Evolutionary conservation across 352 stramenopile species (phyloP), one percentile per base, ranked within the genome.

Genomic region (Peronospora destructor): DNA sequence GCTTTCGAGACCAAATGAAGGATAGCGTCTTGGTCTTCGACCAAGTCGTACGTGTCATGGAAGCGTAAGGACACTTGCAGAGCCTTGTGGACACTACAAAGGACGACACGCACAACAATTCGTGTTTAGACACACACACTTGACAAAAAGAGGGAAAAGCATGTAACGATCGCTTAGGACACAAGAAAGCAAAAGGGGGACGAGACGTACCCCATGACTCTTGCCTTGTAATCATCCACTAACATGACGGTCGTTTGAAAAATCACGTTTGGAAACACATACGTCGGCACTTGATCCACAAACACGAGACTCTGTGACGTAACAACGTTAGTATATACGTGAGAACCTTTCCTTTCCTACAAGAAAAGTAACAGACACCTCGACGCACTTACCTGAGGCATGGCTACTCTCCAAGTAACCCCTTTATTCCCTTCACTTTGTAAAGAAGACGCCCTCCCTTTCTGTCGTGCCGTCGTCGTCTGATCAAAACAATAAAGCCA

Each of bases 41-140:
- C 76, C 9, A 85, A 53, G 56, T 89, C 78, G 63, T 86, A 83
- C 49, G 78, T 85, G 66, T 87, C 78, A 59, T 86, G 68, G 63
- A 71, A 89, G 30, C 78, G 75, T 46, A 89, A 39, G 0, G 64
- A 83, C 49, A 86, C 70, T 47, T 74, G 61, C 19, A 89, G 49
- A 28, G 52, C 39, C 39, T 74, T 74, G 19, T 49, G 47, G n/a
- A 74, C 40, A 21, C 71, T 77, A 33, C 5, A 42, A 28, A 23
- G 14, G 11, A 38, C 11, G n/a, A 42, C 36, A 36, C 10, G 48
- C 28, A 45, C n/a, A 34, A 38, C 1, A 4, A 32, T 40, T 9
- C 32, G 28, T n/a, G n/a, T 21, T 49, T 42, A 49, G 25, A 8
- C 40, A 49, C 29, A n/a, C n/a, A n/a, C n/a, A 28, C 6, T 17